Conservation (phyloP, 139 green algal genomes). For the Diplosphaera chodatii region DNA sequence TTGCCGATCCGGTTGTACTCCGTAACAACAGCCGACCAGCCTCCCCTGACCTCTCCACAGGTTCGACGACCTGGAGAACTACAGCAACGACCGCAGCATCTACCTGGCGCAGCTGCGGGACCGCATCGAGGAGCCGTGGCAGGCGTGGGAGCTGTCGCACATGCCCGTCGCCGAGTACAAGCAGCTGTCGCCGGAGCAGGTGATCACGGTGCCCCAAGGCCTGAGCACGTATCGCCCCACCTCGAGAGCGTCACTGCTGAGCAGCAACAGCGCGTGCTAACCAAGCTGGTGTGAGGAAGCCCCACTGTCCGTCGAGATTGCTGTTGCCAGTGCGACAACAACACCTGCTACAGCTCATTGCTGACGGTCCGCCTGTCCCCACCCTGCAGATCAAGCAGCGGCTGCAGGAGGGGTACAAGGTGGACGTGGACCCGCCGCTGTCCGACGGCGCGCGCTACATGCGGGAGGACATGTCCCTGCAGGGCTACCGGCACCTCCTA, state of each 20-base stretch:
- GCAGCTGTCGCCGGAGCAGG: not conserved
- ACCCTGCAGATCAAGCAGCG: conserved; percentile 29
- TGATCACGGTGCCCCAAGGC: too few species aligned
- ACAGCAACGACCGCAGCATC: conserved; percentile 45
- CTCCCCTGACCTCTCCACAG: conserved; percentile 12
- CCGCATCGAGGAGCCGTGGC: conserved; percentile 39
- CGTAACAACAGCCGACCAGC: too few species aligned
- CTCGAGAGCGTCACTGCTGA: too few species aligned
- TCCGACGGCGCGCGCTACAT: conserved; percentile 25
- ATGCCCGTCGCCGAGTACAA: conserved; percentile 1
- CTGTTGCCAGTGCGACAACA: too few species aligned
- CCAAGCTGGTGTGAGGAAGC: too few species aligned
- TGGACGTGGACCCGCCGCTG: conserved; percentile 43
- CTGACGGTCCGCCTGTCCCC: too few species aligned
- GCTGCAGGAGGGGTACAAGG: conserved; percentile 13
- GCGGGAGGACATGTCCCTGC: conserved; percentile 23
- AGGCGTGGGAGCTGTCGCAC: conserved; percentile 40
- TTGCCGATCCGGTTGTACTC: too few species aligned
- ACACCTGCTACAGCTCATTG: too few species aligned
- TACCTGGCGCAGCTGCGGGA: conserved; percentile 29
- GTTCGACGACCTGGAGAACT: conserved; percentile 50
- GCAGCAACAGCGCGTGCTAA: too few species aligned
- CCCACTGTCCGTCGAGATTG: too few species aligned
- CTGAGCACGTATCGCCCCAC: too few species aligned
- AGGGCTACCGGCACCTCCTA: conserved; percentile 35